phyloP scores from a whole-genome alignment of 2,329 filamentous ascomycete species.

The Didymella pinodella region DNA sequence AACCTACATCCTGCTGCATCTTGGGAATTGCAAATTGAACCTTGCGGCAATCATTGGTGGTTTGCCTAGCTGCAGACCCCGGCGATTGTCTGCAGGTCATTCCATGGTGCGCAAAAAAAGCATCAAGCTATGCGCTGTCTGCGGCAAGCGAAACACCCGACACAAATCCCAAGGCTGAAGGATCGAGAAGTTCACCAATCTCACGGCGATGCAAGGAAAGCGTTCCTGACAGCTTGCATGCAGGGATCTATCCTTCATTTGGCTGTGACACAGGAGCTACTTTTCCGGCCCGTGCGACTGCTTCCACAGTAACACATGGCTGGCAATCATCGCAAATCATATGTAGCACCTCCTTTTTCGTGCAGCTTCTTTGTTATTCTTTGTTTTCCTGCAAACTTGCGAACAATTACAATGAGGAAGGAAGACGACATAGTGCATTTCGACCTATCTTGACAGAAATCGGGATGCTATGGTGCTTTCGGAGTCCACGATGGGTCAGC shows the following conservation, averaged over 20 bases:
- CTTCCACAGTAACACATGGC: conserved; percentile 25
- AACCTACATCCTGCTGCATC: conserved; percentile 14
- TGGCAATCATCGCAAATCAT: conserved; percentile 25
- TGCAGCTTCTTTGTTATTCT: conserved; percentile 15
- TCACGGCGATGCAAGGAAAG: conserved; percentile 23
- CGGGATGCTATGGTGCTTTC: conserved; percentile 5
- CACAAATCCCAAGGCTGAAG: conserved; percentile 17
- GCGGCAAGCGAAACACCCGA: conserved; percentile 26
- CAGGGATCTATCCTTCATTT: conserved; percentile 23
- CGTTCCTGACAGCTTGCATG: conserved; percentile 24
- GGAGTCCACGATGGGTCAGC: conserved; percentile 28
- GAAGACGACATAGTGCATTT: conserved; percentile 1
- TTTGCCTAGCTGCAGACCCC: conserved; percentile 2
- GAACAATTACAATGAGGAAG: conserved; percentile 1
- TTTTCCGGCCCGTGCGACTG: conserved; percentile 19
- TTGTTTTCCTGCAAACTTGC: conserved; percentile 14
- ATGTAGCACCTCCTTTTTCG: conserved; percentile 18
- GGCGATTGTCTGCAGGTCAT: not conserved
- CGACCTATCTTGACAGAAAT: not conserved
- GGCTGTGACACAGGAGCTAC: conserved; percentile 23
- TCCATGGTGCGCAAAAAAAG: conserved; percentile 13
- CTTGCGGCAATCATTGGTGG: conserved; percentile 11
- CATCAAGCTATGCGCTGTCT: conserved; percentile 9
- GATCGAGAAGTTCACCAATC: conserved; percentile 20
- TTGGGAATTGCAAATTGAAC: conserved; percentile 10